These are phyloP conservation scores for Psidium friedrichsthalianum DNA, from an alignment of 345 rosid genomes.

Conservation along the genomic window DNA sequence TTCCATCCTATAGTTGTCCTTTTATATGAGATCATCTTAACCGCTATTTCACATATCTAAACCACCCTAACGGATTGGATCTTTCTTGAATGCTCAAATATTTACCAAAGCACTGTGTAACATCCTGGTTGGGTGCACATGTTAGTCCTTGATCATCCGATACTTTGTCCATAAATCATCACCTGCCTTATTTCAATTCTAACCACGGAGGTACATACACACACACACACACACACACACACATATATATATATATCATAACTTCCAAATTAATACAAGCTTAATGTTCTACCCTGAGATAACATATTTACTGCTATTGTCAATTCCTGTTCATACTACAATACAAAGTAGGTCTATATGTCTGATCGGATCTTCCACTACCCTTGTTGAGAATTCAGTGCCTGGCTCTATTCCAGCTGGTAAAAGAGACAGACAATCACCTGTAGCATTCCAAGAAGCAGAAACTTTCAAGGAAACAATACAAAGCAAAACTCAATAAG, in stretches of 20 bases:
- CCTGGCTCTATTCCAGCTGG: background rate
- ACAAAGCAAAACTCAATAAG: background rate
- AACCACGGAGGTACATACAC: background rate
- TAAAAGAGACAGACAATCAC: background rate
- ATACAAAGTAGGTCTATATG: background rate
- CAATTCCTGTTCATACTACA: background rate
- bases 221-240: no score
- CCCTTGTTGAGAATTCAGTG: background rate
- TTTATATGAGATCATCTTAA: background rate
- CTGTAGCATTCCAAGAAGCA: background rate
- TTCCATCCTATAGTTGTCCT: background rate
- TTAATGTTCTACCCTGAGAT: background rate
- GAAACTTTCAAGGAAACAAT: background rate
- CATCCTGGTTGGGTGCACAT: background rate
- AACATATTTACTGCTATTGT: background rate
- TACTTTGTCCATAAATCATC: background rate
- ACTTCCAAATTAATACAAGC: background rate
- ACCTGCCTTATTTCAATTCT: background rate
- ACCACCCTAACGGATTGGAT: background rate
- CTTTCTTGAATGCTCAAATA: background rate
- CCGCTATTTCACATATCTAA: no score
- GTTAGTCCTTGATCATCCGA: background rate
- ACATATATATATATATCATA: background rate
- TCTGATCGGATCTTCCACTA: background rate
- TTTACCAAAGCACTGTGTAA: background rate